Evolutionary conservation across 1,284 basidiomycete species (phyloP), one percentile per base, ranked within the genome.

Genomic region (Moesziomyces aphidis): DNA sequence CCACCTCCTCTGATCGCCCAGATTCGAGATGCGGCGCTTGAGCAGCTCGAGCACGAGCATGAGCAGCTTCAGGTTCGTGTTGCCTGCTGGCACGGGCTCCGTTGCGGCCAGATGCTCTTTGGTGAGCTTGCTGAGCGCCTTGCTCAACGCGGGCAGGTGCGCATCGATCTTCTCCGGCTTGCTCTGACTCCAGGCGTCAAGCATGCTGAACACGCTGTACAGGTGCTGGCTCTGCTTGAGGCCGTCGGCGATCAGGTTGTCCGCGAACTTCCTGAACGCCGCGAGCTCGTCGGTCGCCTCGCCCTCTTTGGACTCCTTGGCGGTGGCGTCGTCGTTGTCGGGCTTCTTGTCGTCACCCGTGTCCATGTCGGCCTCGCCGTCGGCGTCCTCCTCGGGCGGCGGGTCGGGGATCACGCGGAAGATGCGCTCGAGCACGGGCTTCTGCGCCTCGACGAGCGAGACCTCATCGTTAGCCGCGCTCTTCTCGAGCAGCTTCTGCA

Each of bases 161-260:
- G 89, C 87, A 77, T 99, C 95, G 51, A 96, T 90, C 68, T 77
- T 90, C 80, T 94, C 92, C 0, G 94, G 92, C 24, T 90, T 89
- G 34, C 91, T 89, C 76, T 92, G 90, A n/a, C 95, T 91, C 78
- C 96, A 91, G 0, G 93, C 92, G 82, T 93, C 91, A 57, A 99
- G 88, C 87, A 99, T 91, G 69, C 94, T 88, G 48, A 99, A 88
- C 17, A 91, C 90, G 22, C 93, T 93, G 34, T 92, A 91, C 31
- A 95, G 86, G 61, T 89, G 89, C n/a, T 87, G 90, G 21, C 89
- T 89, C 61, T 90, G 90, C 55, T 89, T 89, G n/a, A 96, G 87
- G 36, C 92, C 92, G 51, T 99, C 95, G 61, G 89, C 88, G 66
- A 99, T 90, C 2, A 91, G 70, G 87, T 49, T 89, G 88, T 83